phyloP scores from a whole-genome alignment of 805 yeast genomes.

The Komagataella pastoris region DNA sequence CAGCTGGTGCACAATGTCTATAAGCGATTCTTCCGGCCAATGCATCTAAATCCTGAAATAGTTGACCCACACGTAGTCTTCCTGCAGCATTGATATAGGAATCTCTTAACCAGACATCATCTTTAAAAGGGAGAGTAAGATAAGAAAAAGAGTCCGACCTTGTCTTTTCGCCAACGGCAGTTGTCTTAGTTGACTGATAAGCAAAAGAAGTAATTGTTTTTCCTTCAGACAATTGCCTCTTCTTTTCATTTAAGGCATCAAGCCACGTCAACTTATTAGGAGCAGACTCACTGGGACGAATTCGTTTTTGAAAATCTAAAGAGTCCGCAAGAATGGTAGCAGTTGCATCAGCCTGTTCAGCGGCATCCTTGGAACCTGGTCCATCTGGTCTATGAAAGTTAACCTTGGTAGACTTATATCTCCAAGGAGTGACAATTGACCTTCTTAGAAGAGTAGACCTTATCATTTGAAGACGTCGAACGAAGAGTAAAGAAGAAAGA shows the following conservation, averaged over 20 bases:
- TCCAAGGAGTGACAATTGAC: not conserved
- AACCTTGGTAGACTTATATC: constrained; percentile 66
- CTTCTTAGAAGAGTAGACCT: not conserved
- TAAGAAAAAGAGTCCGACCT: constrained; percentile 67
- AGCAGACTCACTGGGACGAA: constrained; percentile 11
- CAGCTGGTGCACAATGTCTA: constrained; percentile 88
- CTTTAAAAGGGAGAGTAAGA: constrained; percentile 67
- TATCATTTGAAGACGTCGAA: not conserved
- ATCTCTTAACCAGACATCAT: constrained; percentile 72
- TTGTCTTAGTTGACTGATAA: constrained; percentile 58
- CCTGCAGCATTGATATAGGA: constrained; percentile 85
- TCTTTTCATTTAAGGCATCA: constrained; percentile 66
- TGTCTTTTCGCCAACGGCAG: constrained; percentile 59
- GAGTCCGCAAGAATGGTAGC: constrained; percentile 57
- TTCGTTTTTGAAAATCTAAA: constrained; percentile 33
- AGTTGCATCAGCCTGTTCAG: constrained; percentile 61
- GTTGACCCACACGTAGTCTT: constrained; percentile 82
- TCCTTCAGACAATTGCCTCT: constrained; percentile 61
- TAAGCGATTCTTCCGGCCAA: constrained; percentile 90
- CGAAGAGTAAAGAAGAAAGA: not conserved
- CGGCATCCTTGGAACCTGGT: constrained; percentile 33
- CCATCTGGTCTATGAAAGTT: constrained; percentile 9
- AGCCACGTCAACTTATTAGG: constrained; percentile 65
- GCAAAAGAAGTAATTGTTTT: constrained; percentile 56
- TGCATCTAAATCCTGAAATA: constrained; percentile 90